phyloP scores from a whole-genome alignment of 805 yeast species.

The Starmerella ratchasimensis region DNA sequence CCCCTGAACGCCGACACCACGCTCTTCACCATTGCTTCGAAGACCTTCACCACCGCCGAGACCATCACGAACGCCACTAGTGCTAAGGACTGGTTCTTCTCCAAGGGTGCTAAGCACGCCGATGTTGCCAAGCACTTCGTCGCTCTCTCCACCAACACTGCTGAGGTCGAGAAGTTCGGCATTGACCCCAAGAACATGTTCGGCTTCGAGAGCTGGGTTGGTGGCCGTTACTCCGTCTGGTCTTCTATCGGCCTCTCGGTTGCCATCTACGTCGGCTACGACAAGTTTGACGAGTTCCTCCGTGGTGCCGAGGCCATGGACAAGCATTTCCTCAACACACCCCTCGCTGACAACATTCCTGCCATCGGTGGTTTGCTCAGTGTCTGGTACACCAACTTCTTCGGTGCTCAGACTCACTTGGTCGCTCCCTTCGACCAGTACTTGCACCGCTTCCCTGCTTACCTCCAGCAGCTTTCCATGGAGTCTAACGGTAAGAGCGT shows the following conservation, averaged over 20 bases:
- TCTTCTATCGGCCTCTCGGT: conserved; percentile 95
- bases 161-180: conserved; percentile 87
- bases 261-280: conserved; percentile 88
- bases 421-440: conserved; percentile 99
- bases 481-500: conserved; percentile 98
- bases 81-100: conserved; percentile 90
- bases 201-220: conserved; percentile 97
- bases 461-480: conserved; percentile 96
- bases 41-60: conserved; percentile 98
- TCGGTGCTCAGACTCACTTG: conserved; percentile 94
- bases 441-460: conserved; percentile 98
- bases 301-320: conserved; percentile 98
- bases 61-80: conserved; percentile 91
- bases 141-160: conserved; percentile 87
- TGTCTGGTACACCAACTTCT: conserved; percentile 98
- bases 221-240: conserved; percentile 99
- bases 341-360: conserved; percentile 85
- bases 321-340: conserved; percentile 71
- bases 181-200: conserved; percentile 97
- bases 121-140: conserved; percentile 95
- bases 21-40: conserved; percentile 72
- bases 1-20: conserved; percentile 78
- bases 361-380: conserved; percentile 82
- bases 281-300: conserved; percentile 80
- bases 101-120: conserved; percentile 46